Evolutionary conservation across 1,139 yeast genomes (phyloP).

Genomic region (Lodderomyces theae): DNA sequence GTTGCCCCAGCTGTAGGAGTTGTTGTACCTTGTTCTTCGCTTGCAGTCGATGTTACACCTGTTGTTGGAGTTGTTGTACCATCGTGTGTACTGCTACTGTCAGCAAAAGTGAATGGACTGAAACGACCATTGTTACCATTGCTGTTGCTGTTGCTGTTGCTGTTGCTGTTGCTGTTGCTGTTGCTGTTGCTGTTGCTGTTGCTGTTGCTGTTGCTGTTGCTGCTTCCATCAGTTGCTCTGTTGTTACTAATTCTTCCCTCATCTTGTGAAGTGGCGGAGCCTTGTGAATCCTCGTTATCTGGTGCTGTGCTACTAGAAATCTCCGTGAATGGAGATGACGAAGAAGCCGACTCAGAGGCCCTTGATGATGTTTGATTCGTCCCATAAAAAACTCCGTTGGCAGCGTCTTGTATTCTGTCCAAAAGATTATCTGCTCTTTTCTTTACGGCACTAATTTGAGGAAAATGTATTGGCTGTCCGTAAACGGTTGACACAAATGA

Average conservation of each 20-base stretch:
- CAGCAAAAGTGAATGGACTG: not conserved
- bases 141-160: not conserved
- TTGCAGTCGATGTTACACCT: not conserved
- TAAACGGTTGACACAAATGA: conserved; percentile 9
- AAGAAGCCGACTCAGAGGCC: conserved; percentile 6
- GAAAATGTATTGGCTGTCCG: conserved; percentile 5
- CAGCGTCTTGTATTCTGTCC: not conserved
- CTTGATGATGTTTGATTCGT: not conserved
- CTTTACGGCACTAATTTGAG: not conserved
- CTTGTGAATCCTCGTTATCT: not conserved
- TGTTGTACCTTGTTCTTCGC: not conserved
- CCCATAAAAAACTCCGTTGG: not conserved
- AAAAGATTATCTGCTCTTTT: conserved; percentile 3
- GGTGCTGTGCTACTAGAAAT: not conserved
- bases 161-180: not conserved
- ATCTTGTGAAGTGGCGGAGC: conserved; percentile 2
- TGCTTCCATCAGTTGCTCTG: no score
- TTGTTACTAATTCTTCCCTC: conserved; percentile 1
- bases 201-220: not conserved
- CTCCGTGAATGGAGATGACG: conserved; percentile 3
- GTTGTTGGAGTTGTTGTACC: not conserved
- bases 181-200: not conserved
- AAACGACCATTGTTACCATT: not conserved
- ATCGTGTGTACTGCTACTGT: not conserved
- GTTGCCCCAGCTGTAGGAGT: no score